Evolutionary conservation across 1,139 yeast species (phyloP).

Genomic region (Saccharomycopsis crataegensis): DNA sequence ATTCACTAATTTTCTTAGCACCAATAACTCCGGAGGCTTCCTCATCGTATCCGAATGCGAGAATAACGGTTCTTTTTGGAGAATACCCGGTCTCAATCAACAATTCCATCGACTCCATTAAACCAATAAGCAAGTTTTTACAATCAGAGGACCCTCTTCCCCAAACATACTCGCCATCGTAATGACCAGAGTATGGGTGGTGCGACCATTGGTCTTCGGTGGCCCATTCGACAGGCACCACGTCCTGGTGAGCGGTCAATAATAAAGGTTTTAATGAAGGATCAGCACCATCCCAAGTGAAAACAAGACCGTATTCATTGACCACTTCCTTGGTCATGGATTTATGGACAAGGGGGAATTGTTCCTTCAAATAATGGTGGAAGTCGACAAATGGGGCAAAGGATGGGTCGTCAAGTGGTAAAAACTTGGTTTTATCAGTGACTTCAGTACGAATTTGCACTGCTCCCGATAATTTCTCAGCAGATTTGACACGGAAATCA

Average conservation of each 20-base stretch:
- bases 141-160: constrained; percentile 67
- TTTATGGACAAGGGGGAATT: constrained; percentile 54
- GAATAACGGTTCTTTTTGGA: constrained; percentile 51
- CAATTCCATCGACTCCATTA: constrained; percentile 52
- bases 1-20: constrained; percentile 39
- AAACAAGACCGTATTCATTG: constrained; percentile 60
- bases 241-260: constrained; percentile 75
- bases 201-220: constrained; percentile 55
- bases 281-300: constrained; percentile 59
- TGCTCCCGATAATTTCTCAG: constrained; percentile 43
- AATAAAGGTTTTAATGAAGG: constrained; percentile 51
- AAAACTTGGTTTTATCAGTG: constrained; percentile 37
- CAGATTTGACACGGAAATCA: constrained; percentile 34
- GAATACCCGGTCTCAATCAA: constrained; percentile 34
- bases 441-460: constrained; percentile 57
- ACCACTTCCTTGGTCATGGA: constrained; percentile 45
- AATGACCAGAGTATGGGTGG: constrained; percentile 65
- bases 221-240: constrained; percentile 67
- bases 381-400: constrained; percentile 38
- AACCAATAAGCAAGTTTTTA: constrained; percentile 49
- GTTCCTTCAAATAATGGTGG: constrained; percentile 44
- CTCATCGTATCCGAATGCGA: constrained; percentile 70
- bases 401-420: constrained; percentile 15
- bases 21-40: constrained; percentile 59
- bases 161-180: constrained; percentile 50